Percentiles rank a stretch among this genome's conserved stretches.
phyloP scores from a whole-genome alignment of 148 eudicot genomes.

The Polygonum maritimum region DNA sequence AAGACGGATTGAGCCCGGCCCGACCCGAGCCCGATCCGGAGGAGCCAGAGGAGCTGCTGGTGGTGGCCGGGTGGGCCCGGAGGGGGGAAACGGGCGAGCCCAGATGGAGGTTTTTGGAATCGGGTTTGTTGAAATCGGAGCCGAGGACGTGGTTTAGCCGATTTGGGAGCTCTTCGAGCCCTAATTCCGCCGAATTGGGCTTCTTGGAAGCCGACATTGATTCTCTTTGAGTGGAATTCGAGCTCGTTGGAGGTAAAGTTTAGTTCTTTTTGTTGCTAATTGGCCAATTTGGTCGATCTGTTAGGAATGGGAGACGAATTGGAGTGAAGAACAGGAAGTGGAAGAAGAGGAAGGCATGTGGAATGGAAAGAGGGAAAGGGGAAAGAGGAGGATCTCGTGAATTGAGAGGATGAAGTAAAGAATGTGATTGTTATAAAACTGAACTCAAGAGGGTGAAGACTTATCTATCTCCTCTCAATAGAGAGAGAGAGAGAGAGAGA shows the following conservation, averaged over 20 bases:
- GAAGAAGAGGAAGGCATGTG: slow-evolving; percentile 16
- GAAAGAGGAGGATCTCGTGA: slow-evolving; percentile 76
- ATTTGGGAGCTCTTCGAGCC: slow-evolving; percentile 28
- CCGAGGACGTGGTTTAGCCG: slow-evolving; percentile 28
- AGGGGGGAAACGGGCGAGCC: slow-evolving; percentile 67
- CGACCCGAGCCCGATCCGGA: slow-evolving; percentile 81
- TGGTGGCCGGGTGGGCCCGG: slow-evolving; percentile 25
- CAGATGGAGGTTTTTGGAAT: slow-evolving; percentile 45
- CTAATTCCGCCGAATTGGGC: slow-evolving; percentile 28
- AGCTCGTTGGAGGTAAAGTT: background rate
- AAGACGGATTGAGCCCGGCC: slow-evolving; percentile 12
- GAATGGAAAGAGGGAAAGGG: background rate
- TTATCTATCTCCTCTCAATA: background rate
- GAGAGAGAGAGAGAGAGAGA: slow-evolving; percentile 2
- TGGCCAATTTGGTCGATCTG: background rate
- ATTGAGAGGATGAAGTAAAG: slow-evolving; percentile 53
- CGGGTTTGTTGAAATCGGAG: slow-evolving; percentile 32
- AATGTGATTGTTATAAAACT: slow-evolving; percentile 46
- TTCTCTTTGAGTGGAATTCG: background rate
- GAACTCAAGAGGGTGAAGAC: background rate
- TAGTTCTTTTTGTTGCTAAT: no score
- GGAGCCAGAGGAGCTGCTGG: slow-evolving; percentile 54
- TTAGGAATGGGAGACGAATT: slow-evolving; percentile 4
- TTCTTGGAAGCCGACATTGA: slow-evolving; percentile 38
- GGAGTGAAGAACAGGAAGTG: slow-evolving; percentile 14